phyloP scores from a whole-genome alignment of 169 alveolate species.

The Plasmodium ovale region DNA sequence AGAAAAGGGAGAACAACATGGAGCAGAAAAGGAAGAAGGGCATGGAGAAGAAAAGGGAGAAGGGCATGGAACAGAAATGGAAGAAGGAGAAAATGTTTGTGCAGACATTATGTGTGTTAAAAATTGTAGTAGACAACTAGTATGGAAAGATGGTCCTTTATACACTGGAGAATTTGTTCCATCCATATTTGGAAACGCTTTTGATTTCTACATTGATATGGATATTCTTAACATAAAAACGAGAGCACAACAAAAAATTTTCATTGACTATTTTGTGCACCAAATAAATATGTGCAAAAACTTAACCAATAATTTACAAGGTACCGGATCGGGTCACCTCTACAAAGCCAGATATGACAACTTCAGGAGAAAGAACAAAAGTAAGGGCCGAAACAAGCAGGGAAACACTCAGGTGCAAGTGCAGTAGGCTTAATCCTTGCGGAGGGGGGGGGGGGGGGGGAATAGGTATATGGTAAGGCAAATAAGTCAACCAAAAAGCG shows the following conservation, averaged over 20 bases:
- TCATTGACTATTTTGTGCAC: conserved; percentile 85
- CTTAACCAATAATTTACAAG: conserved; percentile 78
- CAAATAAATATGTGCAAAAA: conserved; percentile 84
- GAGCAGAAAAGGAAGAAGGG: no score
- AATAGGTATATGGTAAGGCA: no score
- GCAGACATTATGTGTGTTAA: conserved; percentile 85
- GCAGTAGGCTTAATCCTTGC: no score
- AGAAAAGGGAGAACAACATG: no score
- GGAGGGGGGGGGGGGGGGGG: no score
- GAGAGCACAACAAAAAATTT: conserved; percentile 79
- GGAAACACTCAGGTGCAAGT: not conserved
- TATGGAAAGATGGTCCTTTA: conserved; percentile 79
- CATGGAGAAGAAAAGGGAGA: no score
- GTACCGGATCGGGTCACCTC: conserved; percentile 1
- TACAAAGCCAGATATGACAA: conserved; percentile 45
- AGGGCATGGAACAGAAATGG: no score
- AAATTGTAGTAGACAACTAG: conserved; percentile 83
- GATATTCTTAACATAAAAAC: conserved; percentile 82
- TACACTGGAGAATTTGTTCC: conserved; percentile 81
- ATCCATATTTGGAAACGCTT: conserved; percentile 76
- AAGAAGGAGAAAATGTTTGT: conserved; percentile 80
- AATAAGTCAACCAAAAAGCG: no score
- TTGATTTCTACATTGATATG: conserved; percentile 86
- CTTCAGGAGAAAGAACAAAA: conserved; percentile 35
- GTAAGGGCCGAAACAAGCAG: conserved; percentile 15